Evolutionary conservation across 108 stramenopile species (phyloP).

Genomic region (Cylindrotheca fusiformis): DNA sequence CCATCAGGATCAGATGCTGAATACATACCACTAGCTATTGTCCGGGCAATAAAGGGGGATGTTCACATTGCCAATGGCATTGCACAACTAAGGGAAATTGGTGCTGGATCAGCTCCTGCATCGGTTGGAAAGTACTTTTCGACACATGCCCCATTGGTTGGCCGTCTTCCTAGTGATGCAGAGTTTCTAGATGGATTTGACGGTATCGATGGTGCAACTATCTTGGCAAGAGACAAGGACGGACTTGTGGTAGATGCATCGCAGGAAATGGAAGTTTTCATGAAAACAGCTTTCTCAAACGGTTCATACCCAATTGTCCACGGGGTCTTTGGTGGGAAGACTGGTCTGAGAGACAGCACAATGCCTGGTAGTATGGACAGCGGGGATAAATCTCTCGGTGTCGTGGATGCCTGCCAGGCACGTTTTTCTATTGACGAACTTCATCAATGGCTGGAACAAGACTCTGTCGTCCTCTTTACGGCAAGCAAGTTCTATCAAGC

Average conservation of each 20-base stretch:
- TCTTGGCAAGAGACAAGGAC: slow-evolving; percentile 44
- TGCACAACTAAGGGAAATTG: slow-evolving; percentile 60
- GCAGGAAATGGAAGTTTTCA: slow-evolving; percentile 37
- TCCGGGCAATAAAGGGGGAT: slow-evolving; percentile 41
- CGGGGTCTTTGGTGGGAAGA: slow-evolving; percentile 78
- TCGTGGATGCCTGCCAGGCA: slow-evolving; percentile 76
- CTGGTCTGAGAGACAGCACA: slow-evolving; percentile 51
- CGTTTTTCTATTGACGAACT: slow-evolving; percentile 61
- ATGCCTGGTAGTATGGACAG: slow-evolving; percentile 58
- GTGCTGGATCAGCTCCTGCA: slow-evolving; percentile 58
- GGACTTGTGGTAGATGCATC: slow-evolving; percentile 54
- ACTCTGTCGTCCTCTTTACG: slow-evolving; percentile 65
- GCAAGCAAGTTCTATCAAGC: slow-evolving; percentile 78
- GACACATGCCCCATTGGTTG: slow-evolving; percentile 57
- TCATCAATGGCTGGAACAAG: slow-evolving; percentile 60
- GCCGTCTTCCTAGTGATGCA: slow-evolving; percentile 41
- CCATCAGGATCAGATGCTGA: slow-evolving; percentile 73
- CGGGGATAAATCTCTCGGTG: slow-evolving; percentile 49
- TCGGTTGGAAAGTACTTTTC: slow-evolving; percentile 61
- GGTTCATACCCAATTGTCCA: slow-evolving; percentile 58
- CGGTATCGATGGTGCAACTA: slow-evolving; percentile 36
- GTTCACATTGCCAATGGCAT: slow-evolving; percentile 49
- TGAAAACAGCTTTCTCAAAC: slow-evolving; percentile 11
- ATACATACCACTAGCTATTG: slow-evolving; percentile 67
- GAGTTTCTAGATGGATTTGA: slow-evolving; percentile 47